These are phyloP conservation scores for Eutrema japonicum DNA, from an alignment of 345 rosid genomes.

Conservation along the genomic window DNA sequence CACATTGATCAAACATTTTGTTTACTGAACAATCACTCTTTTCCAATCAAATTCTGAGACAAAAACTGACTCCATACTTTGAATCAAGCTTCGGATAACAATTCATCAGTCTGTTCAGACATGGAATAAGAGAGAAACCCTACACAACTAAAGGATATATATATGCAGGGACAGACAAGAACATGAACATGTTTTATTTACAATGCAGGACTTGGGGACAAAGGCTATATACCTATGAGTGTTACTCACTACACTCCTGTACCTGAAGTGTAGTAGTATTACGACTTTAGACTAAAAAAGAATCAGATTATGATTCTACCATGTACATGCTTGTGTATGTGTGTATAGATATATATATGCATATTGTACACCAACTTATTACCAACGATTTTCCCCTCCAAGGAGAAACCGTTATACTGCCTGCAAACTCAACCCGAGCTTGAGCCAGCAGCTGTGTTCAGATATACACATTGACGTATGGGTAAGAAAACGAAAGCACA, in stretches of 20 bases:
- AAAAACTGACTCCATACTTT: constrained; percentile 32
- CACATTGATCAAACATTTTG: constrained; percentile 31
- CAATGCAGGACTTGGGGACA: constrained; percentile 43
- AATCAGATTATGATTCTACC: constrained; percentile 46
- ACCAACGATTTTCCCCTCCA: constrained; percentile 28
- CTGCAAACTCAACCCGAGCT: constrained; percentile 41
- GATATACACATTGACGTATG: constrained; percentile 42
- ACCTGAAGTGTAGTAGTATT: constrained; percentile 40
- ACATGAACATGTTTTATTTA: constrained; percentile 35
- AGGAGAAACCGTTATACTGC: constrained; percentile 13
- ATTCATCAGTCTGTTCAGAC: constrained; percentile 31
- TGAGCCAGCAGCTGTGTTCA: constrained; percentile 24
- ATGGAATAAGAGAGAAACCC: constrained; percentile 36
- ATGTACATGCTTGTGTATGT: constrained; percentile 43
- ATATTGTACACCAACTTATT: constrained; percentile 38
- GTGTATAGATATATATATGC: constrained; percentile 27
- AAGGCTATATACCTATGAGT: constrained; percentile 36
- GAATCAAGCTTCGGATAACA: constrained; percentile 41
- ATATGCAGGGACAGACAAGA: constrained; percentile 28
- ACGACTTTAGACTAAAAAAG: constrained; percentile 33
- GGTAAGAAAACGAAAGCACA: constrained; percentile 32
- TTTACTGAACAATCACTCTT: constrained; percentile 29
- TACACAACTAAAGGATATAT: constrained; percentile 27
- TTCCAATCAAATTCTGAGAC: constrained; percentile 27
- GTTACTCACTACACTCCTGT: constrained; percentile 36